Percentiles rank a stretch among this genome's conserved stretches.
Conservation (phyloP, 139 green algal genomes). For the Ulvella scutata region DNA sequence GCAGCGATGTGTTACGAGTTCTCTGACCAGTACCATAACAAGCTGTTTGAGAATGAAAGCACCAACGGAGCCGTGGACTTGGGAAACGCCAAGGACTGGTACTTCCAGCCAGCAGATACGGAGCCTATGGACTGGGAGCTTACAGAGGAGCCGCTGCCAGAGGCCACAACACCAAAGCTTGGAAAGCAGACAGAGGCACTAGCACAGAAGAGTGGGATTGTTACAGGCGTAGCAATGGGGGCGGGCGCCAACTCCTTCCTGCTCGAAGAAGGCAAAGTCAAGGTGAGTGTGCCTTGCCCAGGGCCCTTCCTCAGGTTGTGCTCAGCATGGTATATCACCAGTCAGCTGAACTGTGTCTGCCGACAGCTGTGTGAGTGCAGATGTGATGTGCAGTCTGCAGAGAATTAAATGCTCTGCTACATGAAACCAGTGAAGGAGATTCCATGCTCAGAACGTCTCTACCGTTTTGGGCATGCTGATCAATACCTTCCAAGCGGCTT, state of each 20-base stretch:
- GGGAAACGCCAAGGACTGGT: not conserved
- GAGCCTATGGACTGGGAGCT: not conserved
- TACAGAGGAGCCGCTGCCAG: not conserved
- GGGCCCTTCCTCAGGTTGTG: no score
- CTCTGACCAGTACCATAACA: not conserved
- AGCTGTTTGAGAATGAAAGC: not conserved
- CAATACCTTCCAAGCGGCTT: no score
- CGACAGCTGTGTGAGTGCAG: no score
- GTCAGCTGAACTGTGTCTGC: no score
- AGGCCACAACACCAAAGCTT: not conserved
- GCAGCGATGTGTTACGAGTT: not conserved
- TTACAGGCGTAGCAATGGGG: not conserved
- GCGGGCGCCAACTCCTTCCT: not conserved
- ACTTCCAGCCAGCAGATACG: not conserved
- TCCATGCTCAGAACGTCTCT: no score
- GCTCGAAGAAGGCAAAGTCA: not conserved
- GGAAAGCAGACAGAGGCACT: not conserved
- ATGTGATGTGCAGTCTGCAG: no score
- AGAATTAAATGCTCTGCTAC: no score
- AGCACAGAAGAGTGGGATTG: not conserved
- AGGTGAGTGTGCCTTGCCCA: no score
- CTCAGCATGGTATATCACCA: no score
- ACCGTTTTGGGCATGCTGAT: no score
- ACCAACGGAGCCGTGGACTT: not conserved
- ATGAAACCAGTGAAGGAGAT: no score